These are phyloP conservation scores for Calonectria leucothoes DNA, from an alignment of 2,329 filamentous ascomycete species.

Conservation along the genomic window DNA sequence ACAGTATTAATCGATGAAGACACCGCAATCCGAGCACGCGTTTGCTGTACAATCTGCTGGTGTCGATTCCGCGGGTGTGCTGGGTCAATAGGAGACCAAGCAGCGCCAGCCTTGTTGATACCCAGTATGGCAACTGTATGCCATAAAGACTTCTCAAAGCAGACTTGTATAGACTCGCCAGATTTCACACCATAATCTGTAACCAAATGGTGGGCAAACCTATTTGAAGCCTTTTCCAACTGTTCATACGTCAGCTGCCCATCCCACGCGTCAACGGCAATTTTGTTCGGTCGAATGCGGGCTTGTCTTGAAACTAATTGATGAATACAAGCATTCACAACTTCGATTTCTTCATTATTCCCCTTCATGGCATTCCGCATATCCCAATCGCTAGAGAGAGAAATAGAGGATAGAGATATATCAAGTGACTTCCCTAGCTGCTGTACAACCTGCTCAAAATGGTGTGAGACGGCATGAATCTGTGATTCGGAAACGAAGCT, in stretches of 20 bases:
- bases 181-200: slow-evolving; percentile 9
- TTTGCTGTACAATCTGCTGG: slow-evolving; percentile 1
- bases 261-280: slow-evolving; percentile 42
- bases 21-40: background rate
- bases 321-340: background rate
- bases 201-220: slow-evolving; percentile 18
- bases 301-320: slow-evolving; percentile 10
- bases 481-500: slow-evolving; percentile 22
- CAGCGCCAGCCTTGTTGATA: slow-evolving; percentile 11
- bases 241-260: slow-evolving; percentile 35
- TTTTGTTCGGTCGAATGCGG: slow-evolving; percentile 1
- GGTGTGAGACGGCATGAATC: background rate
- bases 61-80: background rate
- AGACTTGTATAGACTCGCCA: slow-evolving; percentile 17
- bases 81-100: slow-evolving; percentile 9
- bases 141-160: slow-evolving; percentile 14
- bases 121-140: slow-evolving; percentile 4
- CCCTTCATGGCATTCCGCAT: background rate
- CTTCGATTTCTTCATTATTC: background rate
- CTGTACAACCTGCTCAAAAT: background rate
- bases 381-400: background rate
- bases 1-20: background rate
- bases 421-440: background rate
- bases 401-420: background rate
- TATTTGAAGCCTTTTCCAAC: slow-evolving; percentile 16